Base-by-base conservation (phyloP, 257 asterid species). In the Ligustrum vulgare region DNA sequence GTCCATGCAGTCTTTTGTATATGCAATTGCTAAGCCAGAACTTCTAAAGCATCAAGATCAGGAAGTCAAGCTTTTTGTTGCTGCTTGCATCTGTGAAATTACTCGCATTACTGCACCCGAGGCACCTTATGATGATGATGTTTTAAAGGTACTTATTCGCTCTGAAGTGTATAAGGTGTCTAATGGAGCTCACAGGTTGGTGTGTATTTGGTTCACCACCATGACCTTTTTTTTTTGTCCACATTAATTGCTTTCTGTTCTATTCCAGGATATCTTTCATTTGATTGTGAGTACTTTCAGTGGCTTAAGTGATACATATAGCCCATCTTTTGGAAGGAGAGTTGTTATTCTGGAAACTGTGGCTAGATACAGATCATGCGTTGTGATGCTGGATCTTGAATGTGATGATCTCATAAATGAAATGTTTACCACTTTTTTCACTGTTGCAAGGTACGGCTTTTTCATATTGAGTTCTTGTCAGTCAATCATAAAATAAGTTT, bases 331-430 rank as follows among this genome's bases (percentile, higher is more conserved):
- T 80, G 97, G 90, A 79, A 90, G 95, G 86, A 95, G 97, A 86
- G 93, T 95, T 80, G 90, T 89, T 80, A 91, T 93, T 80, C 87
- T 93, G 86, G 99, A 95, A 81, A 93, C 97, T 54, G 60, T 95
- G 84, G 99, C 99, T 79, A 87, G 90, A 88, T 95, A 93, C 79
- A 91, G 94, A 84, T 93, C 98, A 7, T 95, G 94, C 77, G 96
- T 95, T 28, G 97, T 93, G 82, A 91, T 93, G 97, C 91, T 93
- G 88, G 98, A 95, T 85, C 98, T 95, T 68, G 99, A 95, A 77
- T 95, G 98, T 79, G 93, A 90, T 82, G 93, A 93, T 86, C 98
- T 95, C 77, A 85, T 93, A 69, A 83, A 80, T 69, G 97, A 93
- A 80, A 95, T 95, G 97, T 88, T 95, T 78, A 86, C 81, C 62